Base-by-base conservation (phyloP, 768 basidiomycete species). In the Lentinus brumalis region DNA sequence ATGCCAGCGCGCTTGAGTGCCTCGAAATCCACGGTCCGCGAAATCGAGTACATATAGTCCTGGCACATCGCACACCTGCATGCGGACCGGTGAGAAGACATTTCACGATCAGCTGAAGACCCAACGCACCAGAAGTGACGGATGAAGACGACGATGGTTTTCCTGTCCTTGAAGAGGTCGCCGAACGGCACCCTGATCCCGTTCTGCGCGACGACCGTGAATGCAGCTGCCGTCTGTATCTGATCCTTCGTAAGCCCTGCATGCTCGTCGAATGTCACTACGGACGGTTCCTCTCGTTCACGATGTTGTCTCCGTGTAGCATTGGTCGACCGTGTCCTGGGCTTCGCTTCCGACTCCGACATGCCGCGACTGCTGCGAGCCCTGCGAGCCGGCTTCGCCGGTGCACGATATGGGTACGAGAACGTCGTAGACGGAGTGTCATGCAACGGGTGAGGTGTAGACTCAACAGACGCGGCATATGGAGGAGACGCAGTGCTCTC, bases 81-180 rank as follows among this genome's bases (percentile, higher is more conserved):
- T 3, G 31, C n/a, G 44, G 56, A 35, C 21, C 49, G 41, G 55
- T 18, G 9, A n/a, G 31, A 49, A n/a, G 53, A 49, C 14, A 12
- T 40, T 5, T 0, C 50, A 66, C 47, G 12, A 50, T 26, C 50
- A 58, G 49, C 56, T 7, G 32, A 41, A 30, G 6, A 45, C 50
- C 46, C 10, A 26, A 65, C 72, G 59, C 52, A 83, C 90, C 87
- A 91, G 75, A 94, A 94, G 73, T 94, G 91, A 45, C 94, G 80
- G 63, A 97, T 88, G 77, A 96, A 96, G 44, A 94, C 75, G 54
- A 94, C 86, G 63, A 94, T 81, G 0, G 88, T 89, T 70, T 78
- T 82, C 62, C 78, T 77, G 11, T 78, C 71, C 49, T 69, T 78
- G 67, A 88, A 87, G 42, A 96, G 72, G 26, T 86, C 82, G 0